These are phyloP conservation scores for Blastomyces percursus DNA, from an alignment of 2,329 filamentous ascomycete genomes.

Conservation along the genomic window DNA sequence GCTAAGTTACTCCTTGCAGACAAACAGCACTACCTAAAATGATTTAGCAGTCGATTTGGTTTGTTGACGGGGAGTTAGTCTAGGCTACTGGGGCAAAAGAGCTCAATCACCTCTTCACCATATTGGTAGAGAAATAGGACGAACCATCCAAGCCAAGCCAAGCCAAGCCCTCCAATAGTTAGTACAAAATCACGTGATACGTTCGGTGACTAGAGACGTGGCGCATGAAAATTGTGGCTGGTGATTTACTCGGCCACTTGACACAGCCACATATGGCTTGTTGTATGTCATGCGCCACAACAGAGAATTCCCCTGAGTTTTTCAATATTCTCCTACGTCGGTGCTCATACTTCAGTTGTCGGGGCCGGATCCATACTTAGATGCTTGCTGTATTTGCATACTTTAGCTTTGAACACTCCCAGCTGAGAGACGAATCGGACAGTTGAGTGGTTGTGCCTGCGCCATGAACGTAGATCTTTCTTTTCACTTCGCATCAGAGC, in stretches of 20 bases:
- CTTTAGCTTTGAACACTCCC: not conserved
- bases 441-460: not conserved
- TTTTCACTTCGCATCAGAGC: too few species aligned
- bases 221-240: not conserved
- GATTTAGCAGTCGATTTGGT: not conserved
- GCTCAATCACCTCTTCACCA: too few species aligned
- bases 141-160: too few species aligned
- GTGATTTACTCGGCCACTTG: not conserved
- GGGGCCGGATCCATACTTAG: not conserved
- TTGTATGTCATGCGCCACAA: slow-evolving; percentile 11
- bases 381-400: not conserved
- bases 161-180: too few species aligned
- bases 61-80: too few species aligned
- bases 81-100: too few species aligned
- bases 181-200: not conserved
- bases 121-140: too few species aligned
- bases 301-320: not conserved
- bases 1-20: too few species aligned
- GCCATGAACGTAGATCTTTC: not conserved
- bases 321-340: not conserved
- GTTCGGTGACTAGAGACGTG: not conserved
- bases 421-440: not conserved
- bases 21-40: too few species aligned
- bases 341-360: too few species aligned
- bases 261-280: slow-evolving; percentile 27